phyloP scores from a whole-genome alignment of 2,329 filamentous ascomycete species.

The Tetracladium maxilliforme region DNA sequence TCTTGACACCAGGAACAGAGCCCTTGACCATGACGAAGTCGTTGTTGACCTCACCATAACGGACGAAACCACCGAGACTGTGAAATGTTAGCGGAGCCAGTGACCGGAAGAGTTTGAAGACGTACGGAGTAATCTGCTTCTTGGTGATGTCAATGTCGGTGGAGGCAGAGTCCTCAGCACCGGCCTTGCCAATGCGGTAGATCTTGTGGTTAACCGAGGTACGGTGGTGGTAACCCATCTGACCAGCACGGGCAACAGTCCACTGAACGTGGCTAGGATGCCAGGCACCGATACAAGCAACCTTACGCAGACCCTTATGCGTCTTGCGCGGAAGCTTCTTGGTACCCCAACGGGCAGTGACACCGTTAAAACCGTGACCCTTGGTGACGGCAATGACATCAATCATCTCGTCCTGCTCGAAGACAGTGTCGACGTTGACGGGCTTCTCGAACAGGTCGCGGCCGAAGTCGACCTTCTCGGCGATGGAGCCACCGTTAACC shows the following conservation, averaged over 20 bases:
- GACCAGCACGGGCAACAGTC: slow-evolving; percentile 99
- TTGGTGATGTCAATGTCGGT: slow-evolving; percentile 96
- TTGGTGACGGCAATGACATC: slow-evolving; percentile 99
- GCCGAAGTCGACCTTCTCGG: slow-evolving; percentile 95
- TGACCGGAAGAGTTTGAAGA: slow-evolving; percentile 16
- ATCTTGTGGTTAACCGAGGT: slow-evolving; percentile 99
- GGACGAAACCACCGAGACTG: slow-evolving; percentile 97
- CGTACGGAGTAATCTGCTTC: slow-evolving; percentile 99
- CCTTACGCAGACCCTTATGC: slow-evolving; percentile 99
- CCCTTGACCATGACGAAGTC: slow-evolving; percentile 98
- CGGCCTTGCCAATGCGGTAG: slow-evolving; percentile 93
- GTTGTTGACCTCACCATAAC: slow-evolving; percentile 99
- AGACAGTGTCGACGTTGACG: slow-evolving; percentile 81
- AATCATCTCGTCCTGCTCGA: slow-evolving; percentile 99
- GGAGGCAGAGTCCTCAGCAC: slow-evolving; percentile 80
- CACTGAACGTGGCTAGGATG: slow-evolving; percentile 99
- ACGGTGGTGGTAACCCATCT: slow-evolving; percentile 99
- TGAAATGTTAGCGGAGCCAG: slow-evolving; percentile 14
- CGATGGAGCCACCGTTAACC: slow-evolving; percentile 91
- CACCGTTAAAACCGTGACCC: slow-evolving; percentile 97
- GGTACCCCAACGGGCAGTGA: slow-evolving; percentile 96
- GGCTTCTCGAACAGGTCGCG: slow-evolving; percentile 98
- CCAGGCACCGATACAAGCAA: slow-evolving; percentile 99
- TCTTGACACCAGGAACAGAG: slow-evolving; percentile 95
- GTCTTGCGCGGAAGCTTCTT: slow-evolving; percentile 99